Evolutionary conservation across 1,284 basidiomycete species (phyloP).

Genomic region (Erythrobasidium hasegawianum): DNA sequence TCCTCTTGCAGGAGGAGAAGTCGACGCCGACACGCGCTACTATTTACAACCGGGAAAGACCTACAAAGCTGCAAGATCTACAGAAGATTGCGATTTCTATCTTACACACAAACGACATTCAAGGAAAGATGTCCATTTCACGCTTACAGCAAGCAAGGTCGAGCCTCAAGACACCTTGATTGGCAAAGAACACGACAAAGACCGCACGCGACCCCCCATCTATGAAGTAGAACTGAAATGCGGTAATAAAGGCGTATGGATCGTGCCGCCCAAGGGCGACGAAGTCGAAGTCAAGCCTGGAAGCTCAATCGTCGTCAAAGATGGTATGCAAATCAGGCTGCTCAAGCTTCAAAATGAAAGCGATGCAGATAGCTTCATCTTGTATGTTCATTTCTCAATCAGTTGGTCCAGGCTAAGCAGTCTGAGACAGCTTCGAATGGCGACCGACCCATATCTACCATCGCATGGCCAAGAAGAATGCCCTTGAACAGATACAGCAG

Average conservation of each 20-base stretch:
- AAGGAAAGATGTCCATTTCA: conserved; percentile 11
- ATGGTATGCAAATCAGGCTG: conserved; percentile 14
- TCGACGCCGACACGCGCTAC: conserved; percentile 1
- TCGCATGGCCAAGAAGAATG: conserved; percentile 19
- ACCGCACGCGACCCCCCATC: not conserved
- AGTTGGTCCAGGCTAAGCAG: not conserved
- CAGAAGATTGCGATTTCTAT: conserved; percentile 12
- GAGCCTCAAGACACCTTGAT: conserved; percentile 8
- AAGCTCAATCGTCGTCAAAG: conserved; percentile 2
- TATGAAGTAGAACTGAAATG: conserved; percentile 7
- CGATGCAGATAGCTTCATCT: conserved; percentile 7
- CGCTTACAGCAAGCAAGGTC: conserved; percentile 4
- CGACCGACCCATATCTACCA: conserved; percentile 18
- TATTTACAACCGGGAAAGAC: conserved; percentile 24
- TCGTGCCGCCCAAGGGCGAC: not conserved
- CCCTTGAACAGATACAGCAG: conserved; percentile 3
- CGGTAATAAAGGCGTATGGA: not conserved
- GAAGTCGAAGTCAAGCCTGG: conserved; percentile 3
- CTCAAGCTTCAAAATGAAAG: not conserved
- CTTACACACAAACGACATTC: conserved; percentile 12
- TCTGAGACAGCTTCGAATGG: conserved; percentile 18
- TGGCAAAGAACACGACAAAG: not conserved
- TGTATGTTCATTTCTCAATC: not conserved
- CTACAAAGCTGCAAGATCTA: conserved; percentile 17
- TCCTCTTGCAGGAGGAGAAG: not conserved